Evolutionary conservation across 2,329 filamentous ascomycete species (phyloP), one percentile per base, ranked within the genome.

Genomic region (Pseudocercospora eumusae): DNA sequence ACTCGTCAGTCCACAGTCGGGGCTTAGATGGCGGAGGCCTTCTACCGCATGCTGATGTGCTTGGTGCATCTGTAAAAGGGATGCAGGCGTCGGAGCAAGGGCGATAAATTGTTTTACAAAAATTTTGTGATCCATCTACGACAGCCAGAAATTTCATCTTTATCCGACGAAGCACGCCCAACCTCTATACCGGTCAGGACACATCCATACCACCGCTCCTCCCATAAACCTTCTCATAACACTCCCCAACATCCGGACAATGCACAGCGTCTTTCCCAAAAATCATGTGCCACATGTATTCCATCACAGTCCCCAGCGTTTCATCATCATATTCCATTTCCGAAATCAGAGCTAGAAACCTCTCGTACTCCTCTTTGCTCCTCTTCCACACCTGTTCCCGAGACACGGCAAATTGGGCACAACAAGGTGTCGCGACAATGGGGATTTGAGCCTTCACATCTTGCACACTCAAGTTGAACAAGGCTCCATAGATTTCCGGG

Each of bases 211-310:
- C 25, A n/a, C 23, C 25, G 7, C 27, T 27, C 21, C 60, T 69
- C 23, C 68, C 72, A 58, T 73, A 77, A n/a, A 75, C 56, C 23
- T 68, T 63, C 57, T 69, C 73, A 52, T 64, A 67, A 62, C 74
- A 76, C 49, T 64, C 56, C 36, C 54, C 44, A 21, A 58, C 53
- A 20, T 66, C 60, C 1, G 69, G 66, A 63, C 75, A 77, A 65
- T 72, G 57, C 66, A 70, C 60, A 66, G 65, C 62, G 60, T 64
- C 33, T 69, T 60, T 61, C 55, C 59, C 70, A 61, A 70, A 79
- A 75, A 72, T 78, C 80, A 82, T 84, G 65, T 85, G 83, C 83
- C 83, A 86, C n/a, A 80, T 81, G 71, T 85, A 85, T 67, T 86
- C 83, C 74, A 85, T 77, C 8, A 85, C 78, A 20, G 83, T 72